Conservation (phyloP, 2,329 filamentous ascomycete species). For the Plectosphaerella sp. region DNA sequence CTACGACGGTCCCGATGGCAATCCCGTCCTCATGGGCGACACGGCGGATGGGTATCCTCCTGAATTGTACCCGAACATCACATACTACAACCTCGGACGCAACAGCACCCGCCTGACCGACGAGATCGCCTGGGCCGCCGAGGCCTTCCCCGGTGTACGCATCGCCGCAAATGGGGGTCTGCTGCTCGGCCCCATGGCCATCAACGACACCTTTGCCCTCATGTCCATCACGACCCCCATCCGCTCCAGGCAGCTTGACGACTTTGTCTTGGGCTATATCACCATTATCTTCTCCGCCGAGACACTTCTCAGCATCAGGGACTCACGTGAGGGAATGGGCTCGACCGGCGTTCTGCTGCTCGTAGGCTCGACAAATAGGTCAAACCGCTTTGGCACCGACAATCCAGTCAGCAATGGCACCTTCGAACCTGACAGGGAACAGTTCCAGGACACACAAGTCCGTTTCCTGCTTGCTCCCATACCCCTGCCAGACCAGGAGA, state of each 20-base stretch:
- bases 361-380: conserved; percentile 60
- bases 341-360: conserved; percentile 66
- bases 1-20: conserved; percentile 53
- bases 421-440: conserved; percentile 29
- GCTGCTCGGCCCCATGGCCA: conserved; percentile 69
- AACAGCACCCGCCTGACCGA: conserved; percentile 35
- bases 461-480: conserved; percentile 59
- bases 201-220: conserved; percentile 71
- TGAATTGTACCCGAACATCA: conserved; percentile 73
- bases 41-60: conserved; percentile 63
- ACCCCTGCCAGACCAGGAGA: conserved; percentile 26
- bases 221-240: conserved; percentile 80
- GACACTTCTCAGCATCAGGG: conserved; percentile 57
- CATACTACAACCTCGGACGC: conserved; percentile 46
- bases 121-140: conserved; percentile 38
- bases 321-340: conserved; percentile 66
- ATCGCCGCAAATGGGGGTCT: conserved; percentile 52
- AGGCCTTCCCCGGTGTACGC: conserved; percentile 44
- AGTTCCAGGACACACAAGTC: conserved; percentile 40
- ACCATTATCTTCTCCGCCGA: conserved; percentile 70
- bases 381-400: conserved; percentile 57
- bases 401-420: conserved; percentile 42
- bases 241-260: conserved; percentile 56
- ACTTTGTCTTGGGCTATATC: conserved; percentile 75
- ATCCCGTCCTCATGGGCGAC: conserved; percentile 57